A percentile compares a stretch with the other conserved stretches of the same genome.
Evolutionary conservation across 305 asterid genomes (phyloP).

Genomic region (Fraxinus sp.): DNA sequence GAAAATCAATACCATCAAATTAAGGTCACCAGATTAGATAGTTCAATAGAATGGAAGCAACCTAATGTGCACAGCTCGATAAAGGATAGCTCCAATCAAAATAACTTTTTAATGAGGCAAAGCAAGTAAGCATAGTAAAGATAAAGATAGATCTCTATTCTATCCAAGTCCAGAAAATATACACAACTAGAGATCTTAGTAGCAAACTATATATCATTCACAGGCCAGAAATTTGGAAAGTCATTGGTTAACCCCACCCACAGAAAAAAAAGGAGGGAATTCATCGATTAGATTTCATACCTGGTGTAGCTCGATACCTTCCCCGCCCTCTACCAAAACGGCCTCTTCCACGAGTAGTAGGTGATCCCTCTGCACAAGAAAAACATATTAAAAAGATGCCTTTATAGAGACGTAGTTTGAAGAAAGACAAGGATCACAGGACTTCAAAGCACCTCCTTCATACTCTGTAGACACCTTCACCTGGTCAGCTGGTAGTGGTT

Average conservation of each 20-base stretch:
- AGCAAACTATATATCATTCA: background rate
- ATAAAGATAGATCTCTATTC: background rate
- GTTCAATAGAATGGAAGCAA: background rate
- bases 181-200: background rate
- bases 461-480: conserved; percentile 62
- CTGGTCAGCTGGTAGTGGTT: conserved; percentile 63
- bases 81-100: background rate
- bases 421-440: background rate
- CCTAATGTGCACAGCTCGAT: background rate
- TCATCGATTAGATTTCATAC: conserved; percentile 26
- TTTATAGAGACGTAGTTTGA: background rate
- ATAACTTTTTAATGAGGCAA: background rate
- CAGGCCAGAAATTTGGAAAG: background rate
- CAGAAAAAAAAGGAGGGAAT: background rate
- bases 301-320: conserved; percentile 52
- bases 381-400: conserved; percentile 8
- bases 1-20: background rate
- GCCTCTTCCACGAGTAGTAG: conserved; percentile 54
- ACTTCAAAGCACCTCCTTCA: conserved; percentile 52
- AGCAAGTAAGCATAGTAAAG: background rate
- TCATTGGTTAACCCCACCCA: too few species aligned
- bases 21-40: background rate
- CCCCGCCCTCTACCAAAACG: conserved; percentile 59
- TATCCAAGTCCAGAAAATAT: background rate
- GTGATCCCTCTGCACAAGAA: conserved; percentile 50